Evolutionary conservation across 2,329 filamentous ascomycete genomes (phyloP), one percentile per base, ranked within the genome.

Genomic region (Dothiorella sarmentorum): DNA sequence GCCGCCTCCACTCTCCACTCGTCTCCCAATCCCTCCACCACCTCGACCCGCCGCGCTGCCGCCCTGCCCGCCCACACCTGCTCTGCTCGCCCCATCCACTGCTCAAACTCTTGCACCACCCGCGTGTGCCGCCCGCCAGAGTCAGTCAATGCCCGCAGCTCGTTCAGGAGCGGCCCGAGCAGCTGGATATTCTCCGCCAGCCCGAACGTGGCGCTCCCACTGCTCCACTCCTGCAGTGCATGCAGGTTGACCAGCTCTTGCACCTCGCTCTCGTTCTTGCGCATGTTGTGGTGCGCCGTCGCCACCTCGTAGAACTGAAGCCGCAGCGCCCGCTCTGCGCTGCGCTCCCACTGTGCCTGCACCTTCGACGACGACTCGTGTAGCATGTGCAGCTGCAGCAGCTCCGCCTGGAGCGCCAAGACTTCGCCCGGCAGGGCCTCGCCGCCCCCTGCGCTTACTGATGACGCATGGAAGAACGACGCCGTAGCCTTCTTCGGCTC

Each of bases 301-400:
- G 69, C 68, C 7, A 75, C 72, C 56, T 73, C 69, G 20, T 72
- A 68, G 47, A 75, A 75, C 26, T 69, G 70, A 3, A 58, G 53
- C 31, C 64, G 66, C 9, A 76, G 62, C 20, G 24, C 62, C 17
- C 61, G 60, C 53, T 70, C 67, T 17, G 71, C 72, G 52, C 67
- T 73, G 10, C 61, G 38, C 42, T 72, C 67, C 72, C 73, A 76
- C 22, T 64, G 59, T 22, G 49, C 66, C 35, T 52, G 63, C 13
- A 66, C 63, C 7, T 64, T 52, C 35, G 61, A 61, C 10, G 68
- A 67, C 6, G 63, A 53, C 47, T 66, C 61, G 53, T 74, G 72
- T 15, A 76, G 56, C 9, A 75, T 57, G 58, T 73, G 68, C 3
- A 76, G 64, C 56, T 75, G 73, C 5, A 76, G 64, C 13, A 76